phyloP scores from a whole-genome alignment of 176 grass and related monocot genomes.

The Musa schizocarpa region DNA sequence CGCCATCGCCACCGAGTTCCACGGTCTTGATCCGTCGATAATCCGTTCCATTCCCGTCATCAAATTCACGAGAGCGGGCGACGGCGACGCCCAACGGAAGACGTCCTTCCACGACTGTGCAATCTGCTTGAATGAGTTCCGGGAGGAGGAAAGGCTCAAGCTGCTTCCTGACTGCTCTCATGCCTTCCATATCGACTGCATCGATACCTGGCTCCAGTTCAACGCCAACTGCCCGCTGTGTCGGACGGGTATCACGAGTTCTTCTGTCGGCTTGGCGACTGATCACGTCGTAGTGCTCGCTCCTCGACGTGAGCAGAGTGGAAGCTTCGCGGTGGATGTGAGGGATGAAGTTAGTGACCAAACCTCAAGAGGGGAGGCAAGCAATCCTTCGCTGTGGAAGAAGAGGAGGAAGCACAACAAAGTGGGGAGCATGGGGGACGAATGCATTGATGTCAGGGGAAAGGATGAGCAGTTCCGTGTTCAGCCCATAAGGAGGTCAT shows the following conservation, averaged over 20 bases:
- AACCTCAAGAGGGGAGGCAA: not conserved
- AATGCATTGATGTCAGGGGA: not conserved
- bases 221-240: conserved; percentile 91
- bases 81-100: not conserved
- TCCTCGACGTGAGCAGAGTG: not conserved
- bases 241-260: conserved; percentile 35
- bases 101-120: conserved; percentile 43
- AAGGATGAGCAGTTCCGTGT: conserved; percentile 17
- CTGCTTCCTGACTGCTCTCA: conserved; percentile 61
- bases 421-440: conserved; percentile 16
- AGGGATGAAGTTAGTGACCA: not conserved
- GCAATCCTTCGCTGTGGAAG: not conserved
- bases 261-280: not conserved
- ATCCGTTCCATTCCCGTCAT: conserved; percentile 66
- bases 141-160: conserved; percentile 56
- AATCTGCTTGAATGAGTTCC: conserved; percentile 77
- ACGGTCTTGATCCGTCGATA: conserved; percentile 46
- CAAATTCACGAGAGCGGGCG: conserved; percentile 18
- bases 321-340: not conserved
- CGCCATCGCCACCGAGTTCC: conserved; percentile 26
- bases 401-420: not conserved
- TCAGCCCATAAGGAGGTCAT: conserved; percentile 52
- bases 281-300: conserved; percentile 5
- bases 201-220: conserved; percentile 88
- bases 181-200: conserved; percentile 87